Percentiles rank a stretch among this genome's conserved stretches.
These are phyloP conservation scores for Talaromyces sp. DNA, from an alignment of 2,329 filamentous ascomycete species.

Conservation along the genomic window DNA sequence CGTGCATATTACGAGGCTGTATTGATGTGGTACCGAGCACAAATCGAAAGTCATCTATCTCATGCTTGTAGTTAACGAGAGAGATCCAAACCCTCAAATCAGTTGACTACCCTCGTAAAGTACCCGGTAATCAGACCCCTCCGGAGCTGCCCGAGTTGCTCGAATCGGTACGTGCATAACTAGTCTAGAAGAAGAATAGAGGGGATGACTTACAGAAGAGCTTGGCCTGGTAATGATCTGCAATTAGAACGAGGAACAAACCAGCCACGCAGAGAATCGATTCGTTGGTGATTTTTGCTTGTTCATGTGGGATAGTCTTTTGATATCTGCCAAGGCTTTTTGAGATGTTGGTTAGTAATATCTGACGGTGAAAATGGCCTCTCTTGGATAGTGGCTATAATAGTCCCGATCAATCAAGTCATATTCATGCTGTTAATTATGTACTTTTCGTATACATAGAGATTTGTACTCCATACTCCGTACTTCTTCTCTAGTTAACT, in stretches of 20 bases:
- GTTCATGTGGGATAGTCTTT: too few species aligned
- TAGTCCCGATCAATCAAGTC: background rate
- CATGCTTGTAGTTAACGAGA: background rate
- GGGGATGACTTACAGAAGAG: background rate
- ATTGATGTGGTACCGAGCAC: background rate
- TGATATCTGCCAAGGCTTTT: too few species aligned
- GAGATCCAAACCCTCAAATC: background rate
- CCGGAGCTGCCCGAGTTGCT: background rate
- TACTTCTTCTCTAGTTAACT: too few species aligned
- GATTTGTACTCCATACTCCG: background rate
- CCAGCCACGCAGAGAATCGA: background rate
- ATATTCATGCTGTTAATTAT: background rate
- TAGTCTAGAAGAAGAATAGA: background rate
- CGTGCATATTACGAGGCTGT: background rate
- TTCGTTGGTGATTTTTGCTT: background rate
- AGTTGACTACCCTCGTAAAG: background rate
- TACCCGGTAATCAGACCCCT: background rate
- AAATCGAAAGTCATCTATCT: background rate
- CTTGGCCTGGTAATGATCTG: constrained; percentile 4
- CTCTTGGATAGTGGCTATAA: background rate
- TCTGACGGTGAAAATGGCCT: background rate
- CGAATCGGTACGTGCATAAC: background rate
- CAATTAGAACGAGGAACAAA: constrained; percentile 1
- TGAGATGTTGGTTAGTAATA: background rate
- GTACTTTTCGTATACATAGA: background rate